phyloP scores from a whole-genome alignment of 2,329 filamentous ascomycete genomes.

The Mycocentrospora acerina region DNA sequence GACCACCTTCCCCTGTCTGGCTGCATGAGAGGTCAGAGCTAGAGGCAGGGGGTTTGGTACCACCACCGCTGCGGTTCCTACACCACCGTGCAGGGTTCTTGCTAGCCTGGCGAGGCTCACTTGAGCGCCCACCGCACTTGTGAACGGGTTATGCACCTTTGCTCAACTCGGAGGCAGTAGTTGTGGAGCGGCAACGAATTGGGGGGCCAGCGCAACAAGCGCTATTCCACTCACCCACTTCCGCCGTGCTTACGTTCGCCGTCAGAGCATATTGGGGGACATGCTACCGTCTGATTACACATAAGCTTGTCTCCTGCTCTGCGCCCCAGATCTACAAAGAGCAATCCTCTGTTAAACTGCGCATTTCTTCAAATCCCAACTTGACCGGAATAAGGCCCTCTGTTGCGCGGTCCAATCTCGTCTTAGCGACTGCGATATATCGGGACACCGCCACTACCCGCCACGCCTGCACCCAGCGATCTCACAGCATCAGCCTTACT shows the following conservation, averaged over 20 bases:
- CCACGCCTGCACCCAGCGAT: slow-evolving; percentile 33
- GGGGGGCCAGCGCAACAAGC: slow-evolving; percentile 27
- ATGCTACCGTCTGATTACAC: slow-evolving; percentile 15
- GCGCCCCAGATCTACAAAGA: slow-evolving; percentile 31
- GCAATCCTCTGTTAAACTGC: slow-evolving; percentile 10
- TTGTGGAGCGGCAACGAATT: slow-evolving; percentile 25
- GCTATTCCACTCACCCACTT: slow-evolving; percentile 25
- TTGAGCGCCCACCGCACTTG: slow-evolving; percentile 36
- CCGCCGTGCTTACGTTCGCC: neutral
- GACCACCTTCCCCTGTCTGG: slow-evolving; percentile 22
- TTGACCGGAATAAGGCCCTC: slow-evolving; percentile 31
- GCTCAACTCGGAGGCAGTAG: slow-evolving; percentile 27
- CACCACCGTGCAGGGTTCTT: slow-evolving; percentile 27
- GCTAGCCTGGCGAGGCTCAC: slow-evolving; percentile 36
- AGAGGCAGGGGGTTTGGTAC: slow-evolving; percentile 25
- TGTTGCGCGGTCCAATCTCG: slow-evolving; percentile 31
- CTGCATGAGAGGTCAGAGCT: slow-evolving; percentile 28
- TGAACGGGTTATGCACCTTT: slow-evolving; percentile 37
- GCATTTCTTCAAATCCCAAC: slow-evolving; percentile 23
- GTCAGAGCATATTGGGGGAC: slow-evolving; percentile 2
- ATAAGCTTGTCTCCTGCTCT: slow-evolving; percentile 27
- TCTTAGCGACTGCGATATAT: slow-evolving; percentile 36
- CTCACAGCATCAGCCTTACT: slow-evolving; percentile 39
- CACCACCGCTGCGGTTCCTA: slow-evolving; percentile 33
- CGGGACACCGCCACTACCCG: slow-evolving; percentile 39